A percentile compares a stretch with the other conserved stretches of the same genome.
phyloP scores from a whole-genome alignment of 805 yeast genomes.

The Metschnikowia proteae region DNA sequence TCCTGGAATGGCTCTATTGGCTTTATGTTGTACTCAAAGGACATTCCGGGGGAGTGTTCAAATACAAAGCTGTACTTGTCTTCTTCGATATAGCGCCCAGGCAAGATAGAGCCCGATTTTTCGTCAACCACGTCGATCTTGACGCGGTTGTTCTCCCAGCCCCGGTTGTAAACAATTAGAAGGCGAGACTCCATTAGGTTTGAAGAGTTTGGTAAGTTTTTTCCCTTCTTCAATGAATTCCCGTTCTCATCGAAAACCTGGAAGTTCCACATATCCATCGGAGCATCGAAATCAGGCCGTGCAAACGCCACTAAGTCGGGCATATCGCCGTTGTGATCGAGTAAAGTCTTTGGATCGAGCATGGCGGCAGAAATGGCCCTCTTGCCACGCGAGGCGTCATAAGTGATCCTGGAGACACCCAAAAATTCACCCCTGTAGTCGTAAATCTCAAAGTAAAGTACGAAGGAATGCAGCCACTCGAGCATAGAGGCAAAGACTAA shows the following conservation, averaged over 20 bases:
- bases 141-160: constrained; percentile 7
- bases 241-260: constrained; percentile 15
- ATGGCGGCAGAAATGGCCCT: constrained; percentile 19
- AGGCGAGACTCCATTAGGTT: not conserved
- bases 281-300: constrained; percentile 21
- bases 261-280: constrained; percentile 27
- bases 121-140: constrained; percentile 10
- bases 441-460: constrained; percentile 37
- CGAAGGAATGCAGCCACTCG: constrained; percentile 20
- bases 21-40: not conserved
- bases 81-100: constrained; percentile 7
- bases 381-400: constrained; percentile 21
- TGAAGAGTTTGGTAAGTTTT: not conserved
- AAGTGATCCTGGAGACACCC: constrained; percentile 22
- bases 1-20: constrained; percentile 6
- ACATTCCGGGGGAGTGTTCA: not conserved
- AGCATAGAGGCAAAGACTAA: not conserved
- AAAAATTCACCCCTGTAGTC: constrained; percentile 31
- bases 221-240: not conserved
- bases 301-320: constrained; percentile 15
- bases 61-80: constrained; percentile 7
- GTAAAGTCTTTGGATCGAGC: constrained; percentile 30
- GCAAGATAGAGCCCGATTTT: constrained; percentile 2
- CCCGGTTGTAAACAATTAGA: constrained; percentile 9
- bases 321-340: constrained; percentile 30